Percentiles rank a stretch among this genome's conserved stretches.
These are phyloP conservation scores for Allium cepa DNA, from an alignment of 106 monocot genomes.

Conservation along the genomic window DNA sequence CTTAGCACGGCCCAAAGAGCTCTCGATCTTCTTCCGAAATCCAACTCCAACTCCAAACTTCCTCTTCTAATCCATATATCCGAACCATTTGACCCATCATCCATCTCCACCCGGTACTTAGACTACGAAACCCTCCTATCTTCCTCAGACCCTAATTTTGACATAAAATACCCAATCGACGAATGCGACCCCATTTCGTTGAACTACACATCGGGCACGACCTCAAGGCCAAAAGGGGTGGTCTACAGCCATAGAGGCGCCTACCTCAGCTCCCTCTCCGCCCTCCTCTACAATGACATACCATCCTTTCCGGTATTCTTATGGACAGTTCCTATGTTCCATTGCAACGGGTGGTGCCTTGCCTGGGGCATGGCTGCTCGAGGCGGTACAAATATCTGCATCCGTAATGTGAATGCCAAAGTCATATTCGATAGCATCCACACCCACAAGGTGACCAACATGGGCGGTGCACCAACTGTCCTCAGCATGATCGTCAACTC, in stretches of 20 bases:
- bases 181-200: constrained; percentile 1
- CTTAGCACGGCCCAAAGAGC: constrained; percentile 18
- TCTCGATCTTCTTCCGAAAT: not conserved
- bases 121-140: constrained; percentile 36
- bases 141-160: constrained; percentile 20
- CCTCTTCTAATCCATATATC: constrained; percentile 20
- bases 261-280: constrained; percentile 26
- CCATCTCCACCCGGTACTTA: not conserved
- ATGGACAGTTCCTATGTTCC: constrained; percentile 85
- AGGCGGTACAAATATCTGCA: constrained; percentile 64
- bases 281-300: constrained; percentile 46
- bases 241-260: constrained; percentile 9
- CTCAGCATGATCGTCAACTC: constrained; percentile 57
- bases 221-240: constrained; percentile 6
- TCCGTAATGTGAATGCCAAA: constrained; percentile 37
- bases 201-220: constrained; percentile 9
- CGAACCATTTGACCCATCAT: constrained; percentile 10
- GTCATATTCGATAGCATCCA: constrained; percentile 37
- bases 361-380: constrained; percentile 63
- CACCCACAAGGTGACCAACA: constrained; percentile 46
- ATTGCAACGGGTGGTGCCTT: constrained; percentile 79
- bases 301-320: constrained; percentile 43
- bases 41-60: not conserved
- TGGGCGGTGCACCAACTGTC: constrained; percentile 60
- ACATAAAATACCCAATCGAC: constrained; percentile 58